Evolutionary conservation across 805 yeast genomes (phyloP), one percentile per base, ranked within the genome.

Genomic region (Zygosaccharomyces kombuchaensis): DNA sequence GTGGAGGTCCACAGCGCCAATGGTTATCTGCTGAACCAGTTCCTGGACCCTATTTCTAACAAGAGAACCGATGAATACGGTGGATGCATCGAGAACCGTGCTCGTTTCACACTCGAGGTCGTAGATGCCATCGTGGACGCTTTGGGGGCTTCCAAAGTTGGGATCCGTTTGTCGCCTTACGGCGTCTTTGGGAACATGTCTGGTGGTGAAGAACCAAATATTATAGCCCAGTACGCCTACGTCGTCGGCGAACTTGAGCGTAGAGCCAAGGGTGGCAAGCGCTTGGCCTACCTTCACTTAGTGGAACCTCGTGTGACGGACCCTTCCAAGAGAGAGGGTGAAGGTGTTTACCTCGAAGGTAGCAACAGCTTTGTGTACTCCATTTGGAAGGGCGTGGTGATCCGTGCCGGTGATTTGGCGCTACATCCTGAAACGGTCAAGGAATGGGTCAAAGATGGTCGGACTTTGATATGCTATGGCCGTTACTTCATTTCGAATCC

Each of bases 1-100:
- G 76, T 84, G 25, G 87, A 84, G 63, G 65, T 84, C 40, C 89
- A 82, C 60, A 70, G 70, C 31, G 88, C 88, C 17, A 81, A 82
- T 59, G 88, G 89, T 13, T 82, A 78, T 58, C 60, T 84, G 47
- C 54, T 78, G 34, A 71, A 74, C 63, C 78, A 78, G 62, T 82
- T 84, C 56, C 58, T 81, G 53, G 76, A 78, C 36, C 69, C 72
- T 10, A 54, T 63, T 6, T 66, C 72, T 40, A 73, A 73, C 59
- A 62, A 75, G 40, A 62, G 74, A 65, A 70, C 72, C 4, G 83
- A 78, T 58, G 69, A 74, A 53, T 78, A 77, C 51, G 83, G 82
- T 50, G 82, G 81, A 3, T 65, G 72, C 6, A 70, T 75, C 52
- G 79, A 73, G 55, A 72, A 77, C 54, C 69, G 79, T 58, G 68